phyloP scores from a whole-genome alignment of 495 filamentous ascomycete species.

The Penicillium parvum region DNA sequence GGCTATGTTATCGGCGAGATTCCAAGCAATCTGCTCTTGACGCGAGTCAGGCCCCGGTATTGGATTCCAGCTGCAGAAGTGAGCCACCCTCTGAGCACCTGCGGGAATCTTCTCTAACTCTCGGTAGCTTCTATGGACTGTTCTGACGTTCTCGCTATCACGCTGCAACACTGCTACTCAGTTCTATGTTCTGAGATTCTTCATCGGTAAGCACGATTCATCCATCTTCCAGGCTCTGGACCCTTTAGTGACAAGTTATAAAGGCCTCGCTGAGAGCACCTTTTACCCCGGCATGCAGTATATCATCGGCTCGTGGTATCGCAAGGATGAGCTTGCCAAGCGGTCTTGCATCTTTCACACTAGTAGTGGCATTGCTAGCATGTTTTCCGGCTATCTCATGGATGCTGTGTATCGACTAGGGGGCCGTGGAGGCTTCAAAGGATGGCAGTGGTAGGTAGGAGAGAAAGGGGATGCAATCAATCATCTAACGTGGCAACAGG shows the following conservation, averaged over 20 bases:
- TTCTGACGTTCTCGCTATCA: slow-evolving; percentile 47
- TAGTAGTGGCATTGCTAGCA: slow-evolving; percentile 46
- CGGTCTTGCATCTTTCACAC: slow-evolving; percentile 62
- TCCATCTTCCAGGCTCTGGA: neutral
- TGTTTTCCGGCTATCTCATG: slow-evolving; percentile 59
- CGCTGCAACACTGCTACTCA: slow-evolving; percentile 44
- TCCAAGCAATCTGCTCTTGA: slow-evolving; percentile 56
- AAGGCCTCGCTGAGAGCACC: slow-evolving; percentile 41
- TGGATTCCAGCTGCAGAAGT: slow-evolving; percentile 53
- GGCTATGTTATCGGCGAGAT: slow-evolving; percentile 62
- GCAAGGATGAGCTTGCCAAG: slow-evolving; percentile 52
- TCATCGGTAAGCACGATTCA: slow-evolving; percentile 43
- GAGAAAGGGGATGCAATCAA: neutral
- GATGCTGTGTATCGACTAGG: slow-evolving; percentile 49
- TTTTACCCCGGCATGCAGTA: slow-evolving; percentile 47
- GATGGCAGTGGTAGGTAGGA: slow-evolving; percentile 40
- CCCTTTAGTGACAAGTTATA: neutral
- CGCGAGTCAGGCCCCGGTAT: slow-evolving; percentile 49
- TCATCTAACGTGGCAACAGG: slow-evolving; percentile 14
- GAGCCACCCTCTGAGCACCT: neutral
- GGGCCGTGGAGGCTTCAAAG: slow-evolving; percentile 44
- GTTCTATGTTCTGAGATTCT: slow-evolving; percentile 55
- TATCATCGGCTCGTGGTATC: slow-evolving; percentile 47
- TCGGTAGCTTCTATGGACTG: slow-evolving; percentile 50
- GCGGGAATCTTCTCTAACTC: neutral